Percentiles rank a stretch among this genome's conserved stretches.
Conservation (phyloP, 805 yeast species). For the Candida ponderosae region DNA sequence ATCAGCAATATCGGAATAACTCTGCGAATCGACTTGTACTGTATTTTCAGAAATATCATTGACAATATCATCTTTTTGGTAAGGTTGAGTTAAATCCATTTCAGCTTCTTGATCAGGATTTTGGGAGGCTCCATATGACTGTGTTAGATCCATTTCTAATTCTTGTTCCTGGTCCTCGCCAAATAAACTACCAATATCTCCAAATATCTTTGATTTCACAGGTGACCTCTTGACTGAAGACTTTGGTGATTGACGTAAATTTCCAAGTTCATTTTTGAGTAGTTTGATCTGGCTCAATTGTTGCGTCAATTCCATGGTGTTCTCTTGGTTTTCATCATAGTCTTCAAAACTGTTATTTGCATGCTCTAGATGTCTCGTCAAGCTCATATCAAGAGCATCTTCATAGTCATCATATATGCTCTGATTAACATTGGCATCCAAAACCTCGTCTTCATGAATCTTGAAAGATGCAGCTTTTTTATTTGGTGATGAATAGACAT, state of each 20-base stretch:
- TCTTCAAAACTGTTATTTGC: conserved; percentile 1
- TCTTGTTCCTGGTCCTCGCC: conserved; percentile 12
- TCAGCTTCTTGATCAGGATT: conserved; percentile 11
- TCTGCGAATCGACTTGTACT: no score
- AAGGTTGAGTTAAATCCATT: conserved; percentile 19
- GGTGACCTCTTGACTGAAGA: neutral
- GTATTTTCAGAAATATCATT: no score
- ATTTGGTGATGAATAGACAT: conserved; percentile 15
- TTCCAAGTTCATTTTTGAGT: neutral
- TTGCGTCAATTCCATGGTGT: conserved; percentile 20
- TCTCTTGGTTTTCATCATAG: conserved; percentile 13
- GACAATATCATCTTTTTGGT: neutral
- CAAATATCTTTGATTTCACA: neutral
- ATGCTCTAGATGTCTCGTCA: conserved; percentile 1
- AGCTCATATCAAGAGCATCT: conserved; percentile 15
- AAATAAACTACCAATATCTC: conserved; percentile 10
- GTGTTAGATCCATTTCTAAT: conserved; percentile 1
- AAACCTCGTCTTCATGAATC: conserved; percentile 11
- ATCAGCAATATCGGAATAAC: neutral
- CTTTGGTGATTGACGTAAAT: no score
- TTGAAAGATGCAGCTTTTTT: conserved; percentile 6
- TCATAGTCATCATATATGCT: conserved; percentile 5
- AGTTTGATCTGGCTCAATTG: conserved; percentile 16
- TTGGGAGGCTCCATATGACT: neutral
- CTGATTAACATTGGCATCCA: neutral